Base-by-base conservation (phyloP, 2,329 filamentous ascomycete species). In the Leptographium procerum region DNA sequence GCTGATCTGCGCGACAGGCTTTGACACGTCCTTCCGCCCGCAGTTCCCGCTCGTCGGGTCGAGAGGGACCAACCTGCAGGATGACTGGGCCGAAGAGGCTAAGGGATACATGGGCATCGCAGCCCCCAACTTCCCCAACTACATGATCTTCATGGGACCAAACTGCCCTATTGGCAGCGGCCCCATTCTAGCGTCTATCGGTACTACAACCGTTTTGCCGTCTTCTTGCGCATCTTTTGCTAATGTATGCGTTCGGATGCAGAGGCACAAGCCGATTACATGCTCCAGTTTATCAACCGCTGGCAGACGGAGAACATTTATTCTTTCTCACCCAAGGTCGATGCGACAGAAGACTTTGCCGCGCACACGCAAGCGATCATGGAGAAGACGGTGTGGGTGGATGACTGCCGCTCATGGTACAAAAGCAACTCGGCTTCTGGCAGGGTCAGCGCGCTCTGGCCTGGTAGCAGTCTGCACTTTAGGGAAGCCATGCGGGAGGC, bases 1-100 rank as follows among this genome's bases (percentile, higher is more conserved):
- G 43, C 48, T 68, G 29, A 61, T 69, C 58, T 74, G 72, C 60
- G 72, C 73, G 1, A 75, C 73, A 1, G 73, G 73, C 31, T 75
- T 74, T 59, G 65, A 68, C 52, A 65, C 64, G 0, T 64, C 65
- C 13, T 71, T 68, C 64, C 57, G 57, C 13, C 66, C 69, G n/a
- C 63, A 64, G 3, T 70, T 84, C 51, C 57, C 62, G 29, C 57
- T 63, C 47, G 52, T 60, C 34, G 58, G 58, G 13, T 55, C 57
- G 10, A 29, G 33, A 16, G 62, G 62, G 24, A 57, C 51, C 11
- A 60, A 64, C 53, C 61, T 65, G 50, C 56, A 62, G 58, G 61
- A 63, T 63, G 55, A 64, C 65, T 64, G 68, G 65, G 59, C 55
- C 19, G 9, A 77, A 57, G 75, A 79, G 69, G 71, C 56, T 71